Evolutionary conservation across 2,329 filamentous ascomycete species (phyloP), one percentile per base, ranked within the genome.

Genomic region (Xylariaceae sp.): DNA sequence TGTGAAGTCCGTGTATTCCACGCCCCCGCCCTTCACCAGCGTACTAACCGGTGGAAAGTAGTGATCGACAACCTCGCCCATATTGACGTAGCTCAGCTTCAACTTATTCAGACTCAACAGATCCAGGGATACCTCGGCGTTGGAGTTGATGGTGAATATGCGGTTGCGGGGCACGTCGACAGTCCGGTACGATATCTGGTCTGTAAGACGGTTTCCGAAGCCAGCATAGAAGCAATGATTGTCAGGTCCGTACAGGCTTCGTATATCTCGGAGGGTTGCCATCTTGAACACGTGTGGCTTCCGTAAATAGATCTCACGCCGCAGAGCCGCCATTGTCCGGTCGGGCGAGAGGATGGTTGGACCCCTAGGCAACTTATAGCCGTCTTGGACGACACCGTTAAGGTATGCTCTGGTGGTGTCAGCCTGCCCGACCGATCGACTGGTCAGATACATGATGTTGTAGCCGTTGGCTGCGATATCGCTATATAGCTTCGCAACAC

Each of bases 271-370:
- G 14, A 98, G 65, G 43, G 92, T 98, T 2, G 92, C 88, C 93
- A 98, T 98, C 63, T 98, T 98, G 75, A 98, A 98, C 6, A 98
- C 87, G 55, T 98, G 89, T 0, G 92, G 93, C 58, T 98, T 96
- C 33, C 92, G 78, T 17, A 98, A 70, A 56, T 98, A 98, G 5
- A 98, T 77, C 57, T 98, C 92, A 30, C 92, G 79, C 37, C 92
- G 75, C 19, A 98, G 63, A 1, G 92, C 93, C 6, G 93, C 89
- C 64, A 96, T 93, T 1, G 89, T 96, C 35, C 92, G 75, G 59
- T 98, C 92, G 0, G 92, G 93, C 22, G 85, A 94, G 60, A 95
- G 78, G 43, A 98, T 96, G 0, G 93, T 93, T 0, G 92, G 92
- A 0, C 93, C 92, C 46, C 82, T 82, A 1, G 92, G 92, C 23